phyloP scores from a whole-genome alignment of 2,329 filamentous ascomycete species.

The Apiospora pterosperma region DNA sequence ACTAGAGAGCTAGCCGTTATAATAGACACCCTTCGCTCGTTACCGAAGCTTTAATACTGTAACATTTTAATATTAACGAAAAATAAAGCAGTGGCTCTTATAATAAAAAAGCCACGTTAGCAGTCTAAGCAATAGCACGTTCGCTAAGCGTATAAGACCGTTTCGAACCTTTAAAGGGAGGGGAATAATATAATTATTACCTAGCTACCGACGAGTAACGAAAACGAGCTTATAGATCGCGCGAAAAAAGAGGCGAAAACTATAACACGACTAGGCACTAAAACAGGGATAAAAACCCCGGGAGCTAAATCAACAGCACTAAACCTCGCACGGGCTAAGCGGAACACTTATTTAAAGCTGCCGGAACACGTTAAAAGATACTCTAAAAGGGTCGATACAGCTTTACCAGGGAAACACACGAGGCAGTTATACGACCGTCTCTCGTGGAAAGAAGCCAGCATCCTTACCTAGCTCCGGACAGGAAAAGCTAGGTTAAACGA shows the following conservation, averaged over 20 bases:
- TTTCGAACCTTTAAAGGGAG: not conserved
- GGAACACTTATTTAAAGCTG: no score
- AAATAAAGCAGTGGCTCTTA: slow-evolving; percentile 4
- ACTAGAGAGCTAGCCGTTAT: slow-evolving; percentile 5
- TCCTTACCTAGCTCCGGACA: not conserved
- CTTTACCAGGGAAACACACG: not conserved
- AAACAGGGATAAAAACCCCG: no score
- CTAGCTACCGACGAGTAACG: no score
- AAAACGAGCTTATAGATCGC: not conserved
- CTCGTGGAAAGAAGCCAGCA: not conserved
- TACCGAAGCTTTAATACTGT: no score
- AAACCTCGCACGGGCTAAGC: no score
- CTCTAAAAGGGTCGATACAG: not conserved
- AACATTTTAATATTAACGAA: not conserved
- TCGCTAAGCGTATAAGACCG: not conserved
- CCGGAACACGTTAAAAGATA: not conserved
- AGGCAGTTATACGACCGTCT: not conserved
- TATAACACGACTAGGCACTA: not conserved
- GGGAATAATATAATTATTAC: slow-evolving; percentile 3
- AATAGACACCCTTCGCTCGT: no score
- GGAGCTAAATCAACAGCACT: no score
- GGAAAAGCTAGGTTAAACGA: no score
- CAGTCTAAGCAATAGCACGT: slow-evolving; percentile 1
- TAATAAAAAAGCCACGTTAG: not conserved
- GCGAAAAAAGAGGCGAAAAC: not conserved